Conservation (phyloP, 805 yeast species). For the Peterozyma toletana region DNA sequence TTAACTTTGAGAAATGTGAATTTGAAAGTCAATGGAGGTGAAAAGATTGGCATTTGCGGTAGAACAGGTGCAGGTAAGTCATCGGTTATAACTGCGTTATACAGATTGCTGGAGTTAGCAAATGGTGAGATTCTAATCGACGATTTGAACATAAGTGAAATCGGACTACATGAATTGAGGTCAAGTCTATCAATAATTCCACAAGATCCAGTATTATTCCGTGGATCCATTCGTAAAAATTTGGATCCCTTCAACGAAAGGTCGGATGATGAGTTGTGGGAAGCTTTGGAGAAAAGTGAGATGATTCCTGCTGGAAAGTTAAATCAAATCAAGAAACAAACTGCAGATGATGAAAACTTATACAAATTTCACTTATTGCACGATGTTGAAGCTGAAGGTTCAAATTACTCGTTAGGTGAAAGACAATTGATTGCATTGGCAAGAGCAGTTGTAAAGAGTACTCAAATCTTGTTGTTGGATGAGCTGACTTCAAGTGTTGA, state of each 20-base stretch:
- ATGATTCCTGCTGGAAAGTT: constrained; percentile 26
- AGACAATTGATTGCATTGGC: constrained; percentile 52
- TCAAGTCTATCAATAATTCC: constrained; percentile 74
- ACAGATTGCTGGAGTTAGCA: constrained; percentile 56
- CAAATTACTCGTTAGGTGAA: constrained; percentile 54
- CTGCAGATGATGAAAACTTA: constrained; percentile 9
- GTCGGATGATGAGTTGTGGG: constrained; percentile 58
- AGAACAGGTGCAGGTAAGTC: constrained; percentile 73
- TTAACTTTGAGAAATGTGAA: constrained; percentile 51
- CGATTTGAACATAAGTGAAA: constrained; percentile 52
- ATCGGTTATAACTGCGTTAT: constrained; percentile 66
- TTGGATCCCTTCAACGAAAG: constrained; percentile 65
- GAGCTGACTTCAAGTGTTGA: constrained; percentile 67
- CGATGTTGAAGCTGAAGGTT: constrained; percentile 48
- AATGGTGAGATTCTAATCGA: constrained; percentile 48
- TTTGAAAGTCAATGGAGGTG: constrained; percentile 41
- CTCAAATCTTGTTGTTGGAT: constrained; percentile 47
- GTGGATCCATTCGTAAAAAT: constrained; percentile 72
- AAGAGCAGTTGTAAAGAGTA: constrained; percentile 48
- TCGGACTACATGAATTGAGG: constrained; percentile 66
- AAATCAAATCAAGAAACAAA: constrained; percentile 10
- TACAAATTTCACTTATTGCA: constrained; percentile 46
- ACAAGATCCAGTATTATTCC: constrained; percentile 81
- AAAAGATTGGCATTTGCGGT: constrained; percentile 60
- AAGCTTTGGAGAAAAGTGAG: constrained; percentile 56